Evolutionary conservation across 2,329 filamentous ascomycete species (phyloP).

Genomic region (Alternaria dauci): DNA sequence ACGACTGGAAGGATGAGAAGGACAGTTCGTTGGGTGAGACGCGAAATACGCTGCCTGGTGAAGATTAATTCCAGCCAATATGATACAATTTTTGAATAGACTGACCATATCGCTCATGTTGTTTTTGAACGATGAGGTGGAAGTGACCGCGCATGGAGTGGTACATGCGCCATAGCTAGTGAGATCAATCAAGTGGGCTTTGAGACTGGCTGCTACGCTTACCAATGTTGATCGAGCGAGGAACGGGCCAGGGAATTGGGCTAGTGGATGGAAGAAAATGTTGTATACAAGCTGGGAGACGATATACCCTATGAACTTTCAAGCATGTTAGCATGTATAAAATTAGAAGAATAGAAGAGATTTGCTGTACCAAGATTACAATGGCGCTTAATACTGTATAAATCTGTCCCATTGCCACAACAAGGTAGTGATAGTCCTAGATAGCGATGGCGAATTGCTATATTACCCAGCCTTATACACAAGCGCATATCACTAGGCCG

Average conservation of each 20-base stretch:
- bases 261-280: slow-evolving; percentile 2
- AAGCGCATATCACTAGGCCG: not conserved
- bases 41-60: not conserved
- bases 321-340: not conserved
- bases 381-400: not conserved
- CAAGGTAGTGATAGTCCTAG: not conserved
- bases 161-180: slow-evolving; percentile 3
- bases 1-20: not conserved
- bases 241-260: not conserved
- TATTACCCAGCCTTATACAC: not conserved
- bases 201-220: not conserved
- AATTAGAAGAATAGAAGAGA: not conserved
- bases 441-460: not conserved
- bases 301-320: not conserved
- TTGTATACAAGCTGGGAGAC: not conserved
- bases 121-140: not conserved
- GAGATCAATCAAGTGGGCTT: not conserved
- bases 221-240: not conserved
- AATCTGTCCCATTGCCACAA: not conserved
- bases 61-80: not conserved
- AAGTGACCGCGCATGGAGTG: not conserved
- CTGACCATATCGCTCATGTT: not conserved
- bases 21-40: slow-evolving; percentile 7
- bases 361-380: not conserved
- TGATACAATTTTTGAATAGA: not conserved